A percentile compares a stretch with the other conserved stretches of the same genome.
These are phyloP conservation scores for Abrus pulchellus DNA, from an alignment of 306 rosid genomes.

Conservation along the genomic window DNA sequence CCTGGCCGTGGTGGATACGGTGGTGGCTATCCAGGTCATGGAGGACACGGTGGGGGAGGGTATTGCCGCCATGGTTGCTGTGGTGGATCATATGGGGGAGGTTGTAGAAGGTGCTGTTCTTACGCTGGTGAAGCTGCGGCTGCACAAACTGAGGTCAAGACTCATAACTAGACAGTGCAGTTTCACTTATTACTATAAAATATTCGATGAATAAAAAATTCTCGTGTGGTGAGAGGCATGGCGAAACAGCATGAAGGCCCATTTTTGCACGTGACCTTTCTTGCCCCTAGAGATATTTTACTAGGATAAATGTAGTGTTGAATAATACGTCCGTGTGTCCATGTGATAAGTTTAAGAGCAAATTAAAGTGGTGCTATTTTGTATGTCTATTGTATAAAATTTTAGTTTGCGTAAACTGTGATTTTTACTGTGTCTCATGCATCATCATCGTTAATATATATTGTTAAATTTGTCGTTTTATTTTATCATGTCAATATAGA, in stretches of 20 bases:
- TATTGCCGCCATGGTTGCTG: conserved; percentile 63
- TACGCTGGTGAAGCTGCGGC: conserved; percentile 60
- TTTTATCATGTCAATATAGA: too few species aligned
- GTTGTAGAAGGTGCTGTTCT: conserved; percentile 61
- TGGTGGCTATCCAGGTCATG: background rate
- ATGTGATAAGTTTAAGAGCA: background rate
- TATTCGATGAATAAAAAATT: too few species aligned
- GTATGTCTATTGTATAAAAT: too few species aligned
- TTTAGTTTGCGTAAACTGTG: too few species aligned
- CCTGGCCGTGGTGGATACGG: background rate
- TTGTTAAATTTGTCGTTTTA: too few species aligned
- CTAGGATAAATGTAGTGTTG: background rate
- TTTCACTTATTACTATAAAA: too few species aligned
- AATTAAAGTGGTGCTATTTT: too few species aligned
- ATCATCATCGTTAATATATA: too few species aligned
- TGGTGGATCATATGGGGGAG: conserved; percentile 37
- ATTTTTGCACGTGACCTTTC: background rate
- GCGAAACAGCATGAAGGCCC: background rate
- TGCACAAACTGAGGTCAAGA: conserved; percentile 43
- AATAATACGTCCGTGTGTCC: background rate
- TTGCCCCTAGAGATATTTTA: background rate
- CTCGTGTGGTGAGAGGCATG: background rate
- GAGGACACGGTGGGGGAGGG: conserved; percentile 43
- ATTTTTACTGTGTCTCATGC: too few species aligned
- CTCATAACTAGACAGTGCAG: conserved; percentile 35